Conservation (phyloP, 192 early-diverging fungal genomes). For the Entrophospora sp. region DNA sequence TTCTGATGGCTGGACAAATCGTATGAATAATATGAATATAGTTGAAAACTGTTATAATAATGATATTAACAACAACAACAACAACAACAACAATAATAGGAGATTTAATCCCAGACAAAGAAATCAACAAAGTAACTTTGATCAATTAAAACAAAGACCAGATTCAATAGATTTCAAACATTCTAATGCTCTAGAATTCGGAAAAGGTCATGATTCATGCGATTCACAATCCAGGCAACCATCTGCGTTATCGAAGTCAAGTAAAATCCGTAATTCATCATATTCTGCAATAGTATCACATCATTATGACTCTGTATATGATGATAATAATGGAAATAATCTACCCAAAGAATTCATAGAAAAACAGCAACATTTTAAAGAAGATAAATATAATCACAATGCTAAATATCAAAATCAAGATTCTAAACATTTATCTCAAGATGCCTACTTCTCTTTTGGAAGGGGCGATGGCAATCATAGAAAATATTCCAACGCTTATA, state of each 20-base stretch:
- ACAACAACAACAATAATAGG: too few relatives aligned
- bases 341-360: background rate
- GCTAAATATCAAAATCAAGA: too few relatives aligned
- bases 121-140: background rate
- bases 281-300: background rate
- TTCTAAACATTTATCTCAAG: too few relatives aligned
- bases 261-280: background rate
- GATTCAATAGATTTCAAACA: background rate
- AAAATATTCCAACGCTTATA: too few relatives aligned
- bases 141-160: background rate
- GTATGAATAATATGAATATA: background rate
- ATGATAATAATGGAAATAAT: slow-evolving; percentile 11
- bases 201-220: background rate
- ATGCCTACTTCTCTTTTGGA: too few relatives aligned
- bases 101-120: background rate
- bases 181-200: background rate
- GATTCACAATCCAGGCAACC: background rate
- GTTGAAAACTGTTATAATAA: too few relatives aligned
- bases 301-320: too few relatives aligned
- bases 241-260: background rate
- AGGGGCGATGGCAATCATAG: too few relatives aligned
- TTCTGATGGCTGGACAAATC: slow-evolving; percentile 2
- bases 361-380: too few relatives aligned
- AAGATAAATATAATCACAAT: too few relatives aligned
- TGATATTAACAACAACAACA: too few relatives aligned